These are phyloP conservation scores for Mortierella sp. DNA, from an alignment of 371 early-diverging fungal genomes.

Conservation along the genomic window DNA sequence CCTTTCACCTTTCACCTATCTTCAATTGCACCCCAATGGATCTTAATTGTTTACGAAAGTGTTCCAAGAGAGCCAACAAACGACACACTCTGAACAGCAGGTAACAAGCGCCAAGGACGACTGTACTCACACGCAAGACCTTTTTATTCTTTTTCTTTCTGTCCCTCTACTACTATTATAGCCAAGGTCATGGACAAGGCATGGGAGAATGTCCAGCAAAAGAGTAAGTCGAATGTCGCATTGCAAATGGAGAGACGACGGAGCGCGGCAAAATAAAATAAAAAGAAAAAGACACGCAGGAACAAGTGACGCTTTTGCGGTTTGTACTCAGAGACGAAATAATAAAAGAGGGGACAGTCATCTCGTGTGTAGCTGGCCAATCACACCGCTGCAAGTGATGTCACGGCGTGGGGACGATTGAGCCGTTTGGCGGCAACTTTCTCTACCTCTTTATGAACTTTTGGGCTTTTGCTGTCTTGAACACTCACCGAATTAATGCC, in stretches of 20 bases:
- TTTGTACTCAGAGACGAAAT: not conserved
- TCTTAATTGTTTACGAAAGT: not conserved
- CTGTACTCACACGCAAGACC: not conserved
- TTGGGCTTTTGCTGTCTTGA: not conserved
- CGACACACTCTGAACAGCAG: no score
- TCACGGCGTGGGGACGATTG: not conserved
- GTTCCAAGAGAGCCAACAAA: not conserved
- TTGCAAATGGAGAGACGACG: not conserved
- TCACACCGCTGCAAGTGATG: slow-evolving; percentile 17
- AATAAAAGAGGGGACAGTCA: not conserved
- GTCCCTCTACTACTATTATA: slow-evolving; percentile 18
- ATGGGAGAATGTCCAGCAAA: slow-evolving; percentile 92
- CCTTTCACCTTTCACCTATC: not conserved
- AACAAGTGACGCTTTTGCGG: slow-evolving; percentile 28
- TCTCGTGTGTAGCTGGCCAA: not conserved
- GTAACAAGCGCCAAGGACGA: not conserved
- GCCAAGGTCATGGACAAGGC: slow-evolving; percentile 75
- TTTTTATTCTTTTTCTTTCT: not conserved
- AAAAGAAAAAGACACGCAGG: not conserved
- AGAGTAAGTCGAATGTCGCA: slow-evolving; percentile 70
- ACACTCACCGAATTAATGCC: not conserved
- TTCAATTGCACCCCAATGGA: not conserved
- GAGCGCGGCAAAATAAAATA: not conserved
- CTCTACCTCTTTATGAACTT: not conserved
- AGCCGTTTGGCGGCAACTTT: not conserved